Base-by-base conservation (phyloP, 331 rosid species). In the Stylosanthes scabra region DNA sequence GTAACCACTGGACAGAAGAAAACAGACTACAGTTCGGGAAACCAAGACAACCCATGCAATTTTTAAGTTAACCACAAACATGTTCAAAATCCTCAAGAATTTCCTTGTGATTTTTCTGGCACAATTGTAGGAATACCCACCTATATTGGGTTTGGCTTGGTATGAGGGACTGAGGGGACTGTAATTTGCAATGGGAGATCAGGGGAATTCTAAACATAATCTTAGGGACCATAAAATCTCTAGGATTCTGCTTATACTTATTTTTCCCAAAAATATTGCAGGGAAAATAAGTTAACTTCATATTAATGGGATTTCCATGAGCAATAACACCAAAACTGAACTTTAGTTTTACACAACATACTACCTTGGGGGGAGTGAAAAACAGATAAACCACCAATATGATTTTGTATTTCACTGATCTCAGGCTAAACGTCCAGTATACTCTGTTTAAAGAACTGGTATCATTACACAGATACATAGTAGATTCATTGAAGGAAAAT, bases 121-220 rank as follows among this genome's bases (percentile, higher is more conserved):
- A 62, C 37, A 77, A 72, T 7, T 44, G 42, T 45, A 67, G 41
- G 27, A 63, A 57, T 75, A 66, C 41, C 59, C 58, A 49, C 66
- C 74, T 46, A 39, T 31, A 62, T 61, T 11, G 16, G 2, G 13
- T 13, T 50, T 20, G 25, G 6, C 9, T 51, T 14, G 11, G 16
- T 67, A 72, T 16, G 28, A 54, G 64, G 58, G 59, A 67, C 39
- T 55, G 64, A 15, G 45, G 64, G 58, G 59, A 67, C 39, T 55
- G 64, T 37, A 56, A 62, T 15, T n/a, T 54, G 39, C 41, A 70
- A 57, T 9, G 28, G 39, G 41, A 58, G 41, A 66, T 8, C 8
- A 45, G 25, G 45, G 50, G 50, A 59, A 65, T 29, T 67, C 59
- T 47, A 41, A 5, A 27, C 10, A 54, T 62, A 74, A 67, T 31